Conservation (phyloP, 2,329 filamentous ascomycete species). For the Mycosphaerelloides madeirae region DNA sequence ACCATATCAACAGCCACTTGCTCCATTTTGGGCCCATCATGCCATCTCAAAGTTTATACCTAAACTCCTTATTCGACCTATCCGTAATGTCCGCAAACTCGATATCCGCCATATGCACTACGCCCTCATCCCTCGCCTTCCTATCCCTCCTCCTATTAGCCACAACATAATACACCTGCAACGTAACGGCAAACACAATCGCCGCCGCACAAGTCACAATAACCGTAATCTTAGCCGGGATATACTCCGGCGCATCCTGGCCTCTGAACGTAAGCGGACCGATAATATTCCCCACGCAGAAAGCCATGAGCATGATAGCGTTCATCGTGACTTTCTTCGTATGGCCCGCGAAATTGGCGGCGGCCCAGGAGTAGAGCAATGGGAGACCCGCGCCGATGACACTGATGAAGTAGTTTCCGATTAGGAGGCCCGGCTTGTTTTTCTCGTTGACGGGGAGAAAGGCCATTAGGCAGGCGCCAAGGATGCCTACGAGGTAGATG, state of each 20-base stretch:
- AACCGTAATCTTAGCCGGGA: conserved; percentile 43
- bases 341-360: conserved; percentile 59
- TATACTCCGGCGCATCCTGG: conserved; percentile 34
- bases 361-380: conserved; percentile 34
- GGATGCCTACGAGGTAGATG: conserved; percentile 25
- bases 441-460: conserved; percentile 28
- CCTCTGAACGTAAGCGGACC: conserved; percentile 38
- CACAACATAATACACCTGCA: conserved; percentile 51
- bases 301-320: conserved; percentile 44
- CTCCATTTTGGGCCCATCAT: too few relatives aligned
- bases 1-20: too few relatives aligned
- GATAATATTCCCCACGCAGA: conserved; percentile 40
- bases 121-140: conserved; percentile 1
- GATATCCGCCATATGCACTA: conserved; percentile 13
- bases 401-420: conserved; percentile 40
- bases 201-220: conserved; percentile 33
- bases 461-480: conserved; percentile 30
- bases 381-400: conserved; percentile 36
- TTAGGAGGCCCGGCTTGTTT: conserved; percentile 43
- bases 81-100: conserved; percentile 30
- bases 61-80: conserved; percentile 27
- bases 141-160: conserved; percentile 36
- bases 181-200: conserved; percentile 37
- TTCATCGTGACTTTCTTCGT: conserved; percentile 60
- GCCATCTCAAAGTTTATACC: conserved; percentile 11